Evolutionary conservation across 305 asterid genomes (phyloP).

Genomic region (Fraxinus angustifolia): DNA sequence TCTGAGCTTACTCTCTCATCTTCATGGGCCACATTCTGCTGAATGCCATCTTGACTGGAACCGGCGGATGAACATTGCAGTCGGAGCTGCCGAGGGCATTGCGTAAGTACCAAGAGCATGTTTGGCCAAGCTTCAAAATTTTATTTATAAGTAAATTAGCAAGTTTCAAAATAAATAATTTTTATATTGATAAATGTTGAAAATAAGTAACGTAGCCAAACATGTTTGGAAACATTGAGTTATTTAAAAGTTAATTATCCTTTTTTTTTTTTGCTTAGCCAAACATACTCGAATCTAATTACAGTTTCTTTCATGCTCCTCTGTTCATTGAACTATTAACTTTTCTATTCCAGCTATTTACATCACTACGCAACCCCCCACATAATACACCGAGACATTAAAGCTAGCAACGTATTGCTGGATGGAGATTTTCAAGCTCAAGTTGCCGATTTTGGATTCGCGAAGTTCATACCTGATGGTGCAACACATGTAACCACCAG

Average conservation of each 20-base stretch:
- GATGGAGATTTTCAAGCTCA: conserved; percentile 61
- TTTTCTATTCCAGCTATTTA: conserved; percentile 47
- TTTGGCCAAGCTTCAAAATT: background rate
- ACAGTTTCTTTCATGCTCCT: background rate
- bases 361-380: conserved; percentile 71
- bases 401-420: conserved; percentile 71
- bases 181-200: background rate
- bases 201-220: background rate
- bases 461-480: conserved; percentile 71
- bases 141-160: background rate
- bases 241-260: background rate
- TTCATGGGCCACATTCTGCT: conserved; percentile 74
- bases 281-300: background rate
- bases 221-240: background rate
- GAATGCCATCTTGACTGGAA: conserved; percentile 75
- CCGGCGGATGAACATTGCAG: conserved; percentile 63
- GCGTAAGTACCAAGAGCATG: conserved; percentile 38
- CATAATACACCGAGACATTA: conserved; percentile 67
- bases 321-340: conserved; percentile 11
- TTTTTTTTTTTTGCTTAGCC: background rate
- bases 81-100: conserved; percentile 80
- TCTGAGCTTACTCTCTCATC: conserved; percentile 70
- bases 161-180: background rate
- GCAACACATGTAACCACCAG: conserved; percentile 72
- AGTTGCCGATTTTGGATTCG: conserved; percentile 77